phyloP scores from a whole-genome alignment of 495 filamentous ascomycete genomes.

The Penicillium antarcticum region DNA sequence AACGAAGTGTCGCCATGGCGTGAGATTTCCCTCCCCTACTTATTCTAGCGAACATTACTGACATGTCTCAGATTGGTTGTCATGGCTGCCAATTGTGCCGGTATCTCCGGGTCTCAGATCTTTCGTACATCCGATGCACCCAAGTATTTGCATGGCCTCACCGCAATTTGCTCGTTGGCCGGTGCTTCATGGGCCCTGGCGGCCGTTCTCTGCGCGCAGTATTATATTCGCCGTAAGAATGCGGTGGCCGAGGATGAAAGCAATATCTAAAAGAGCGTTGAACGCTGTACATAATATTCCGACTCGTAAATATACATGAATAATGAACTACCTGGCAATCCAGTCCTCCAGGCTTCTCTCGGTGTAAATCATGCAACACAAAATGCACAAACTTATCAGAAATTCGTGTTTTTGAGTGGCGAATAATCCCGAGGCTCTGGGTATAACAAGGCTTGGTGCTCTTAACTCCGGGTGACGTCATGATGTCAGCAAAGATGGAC shows the following conservation, averaged over 20 bases:
- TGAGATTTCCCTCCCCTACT: constrained; percentile 25
- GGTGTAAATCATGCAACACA: no score
- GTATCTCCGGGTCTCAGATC: constrained; percentile 52
- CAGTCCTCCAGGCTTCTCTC: no score
- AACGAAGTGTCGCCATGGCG: constrained; percentile 52
- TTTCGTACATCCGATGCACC: constrained; percentile 51
- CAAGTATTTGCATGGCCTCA: constrained; percentile 44
- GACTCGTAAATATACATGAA: no score
- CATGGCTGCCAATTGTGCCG: constrained; percentile 52
- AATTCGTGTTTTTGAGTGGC: no score
- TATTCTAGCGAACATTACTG: constrained; percentile 6
- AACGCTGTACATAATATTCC: neutral
- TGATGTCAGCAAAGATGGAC: no score
- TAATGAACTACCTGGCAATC: no score
- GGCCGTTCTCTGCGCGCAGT: constrained; percentile 18
- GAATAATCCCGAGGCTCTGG: neutral
- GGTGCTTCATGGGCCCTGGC: constrained; percentile 29
- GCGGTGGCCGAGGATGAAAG: neutral
- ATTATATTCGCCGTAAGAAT: constrained; percentile 17
- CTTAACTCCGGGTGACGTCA: no score
- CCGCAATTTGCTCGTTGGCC: constrained; percentile 31
- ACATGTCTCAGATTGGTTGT: constrained; percentile 41
- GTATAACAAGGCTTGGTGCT: no score
- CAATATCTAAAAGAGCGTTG: neutral
- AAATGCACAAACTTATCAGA: no score